Base-by-base conservation (phyloP, 371 early-diverging fungal genomes). In the Coemansia linderi region DNA sequence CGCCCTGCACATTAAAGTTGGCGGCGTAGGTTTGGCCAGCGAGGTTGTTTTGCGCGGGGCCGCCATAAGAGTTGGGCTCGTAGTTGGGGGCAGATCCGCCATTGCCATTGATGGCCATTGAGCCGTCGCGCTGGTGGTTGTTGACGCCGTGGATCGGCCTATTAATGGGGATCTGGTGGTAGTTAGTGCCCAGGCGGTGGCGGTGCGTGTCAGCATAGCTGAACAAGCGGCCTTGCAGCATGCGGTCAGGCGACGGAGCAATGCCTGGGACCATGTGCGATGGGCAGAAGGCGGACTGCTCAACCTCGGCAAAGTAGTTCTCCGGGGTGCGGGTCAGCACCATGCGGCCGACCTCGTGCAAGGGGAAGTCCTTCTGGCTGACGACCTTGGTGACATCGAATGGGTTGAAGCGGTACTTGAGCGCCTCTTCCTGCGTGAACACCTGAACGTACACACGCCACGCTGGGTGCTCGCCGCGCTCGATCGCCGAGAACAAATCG, bases 361-460 rank as follows among this genome's bases (percentile, higher is more conserved):
- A 85, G 29, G 92, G 92, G 68, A 86, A 88, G 66, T 89, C 86
- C 81, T 85, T 84, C 66, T 93, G 89, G 48, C 91, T 85, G 87
- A 89, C 88, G 57, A 92, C 84, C 86, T 93, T 94, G 73, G 95
- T 94, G 66, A 90, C 87, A 79, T 94, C 95, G 75, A 94, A 89
- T 27, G 89, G 84, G 66, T 93, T 89, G 83, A 85, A 93, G 44
- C 86, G 86, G 73, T 89, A 90, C 65, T 82, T 89, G 69, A 84
- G 84, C 3, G 90, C 93, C 77, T 92, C 86, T 60, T 88, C 85
- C 52, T 85, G 85, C 19, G 86, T 84, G 86, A 93, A 89, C 62
- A 92, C 79, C 84, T 94, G 94, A 33, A 93, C 61, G 48, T 85
- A 87, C 37, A 90, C 87, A 46, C 85, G 84, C 92, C 92, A 94